These are phyloP conservation scores for Diaporthe vexans DNA, from an alignment of 2,329 filamentous ascomycete genomes.

Conservation along the genomic window DNA sequence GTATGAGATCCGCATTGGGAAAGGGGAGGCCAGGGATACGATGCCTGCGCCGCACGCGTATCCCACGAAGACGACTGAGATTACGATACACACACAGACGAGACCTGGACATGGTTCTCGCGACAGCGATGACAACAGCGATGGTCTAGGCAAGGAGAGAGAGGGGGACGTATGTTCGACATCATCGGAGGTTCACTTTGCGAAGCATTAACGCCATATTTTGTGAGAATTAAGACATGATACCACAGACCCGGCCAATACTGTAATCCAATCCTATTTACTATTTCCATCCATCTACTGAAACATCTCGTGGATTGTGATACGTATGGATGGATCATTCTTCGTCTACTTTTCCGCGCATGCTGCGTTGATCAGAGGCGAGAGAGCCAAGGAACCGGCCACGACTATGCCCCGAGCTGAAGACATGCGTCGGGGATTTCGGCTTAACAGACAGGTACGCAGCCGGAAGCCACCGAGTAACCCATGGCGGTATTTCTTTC, in stretches of 20 bases:
- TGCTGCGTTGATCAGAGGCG: no score
- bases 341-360: no score
- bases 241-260: background rate
- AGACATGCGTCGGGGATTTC: background rate
- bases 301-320: no score
- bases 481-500: background rate
- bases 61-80: constrained; percentile 19
- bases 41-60: background rate
- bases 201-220: background rate
- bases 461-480: background rate
- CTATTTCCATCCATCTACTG: no score
- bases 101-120: background rate
- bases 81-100: constrained; percentile 10
- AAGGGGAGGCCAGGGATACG: background rate
- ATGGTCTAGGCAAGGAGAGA: background rate
- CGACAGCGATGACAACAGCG: constrained; percentile 12
- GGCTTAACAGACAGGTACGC: no score
- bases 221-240: background rate
- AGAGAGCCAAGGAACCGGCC: no score
- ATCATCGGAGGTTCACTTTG: constrained; percentile 13
- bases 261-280: background rate
- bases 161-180: constrained; percentile 1
- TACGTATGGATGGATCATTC: no score
- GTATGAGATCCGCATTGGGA: constrained; percentile 26
- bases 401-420: no score